Base-by-base conservation (phyloP, 192 early-diverging fungal genomes). In the Coemansia sp. region DNA sequence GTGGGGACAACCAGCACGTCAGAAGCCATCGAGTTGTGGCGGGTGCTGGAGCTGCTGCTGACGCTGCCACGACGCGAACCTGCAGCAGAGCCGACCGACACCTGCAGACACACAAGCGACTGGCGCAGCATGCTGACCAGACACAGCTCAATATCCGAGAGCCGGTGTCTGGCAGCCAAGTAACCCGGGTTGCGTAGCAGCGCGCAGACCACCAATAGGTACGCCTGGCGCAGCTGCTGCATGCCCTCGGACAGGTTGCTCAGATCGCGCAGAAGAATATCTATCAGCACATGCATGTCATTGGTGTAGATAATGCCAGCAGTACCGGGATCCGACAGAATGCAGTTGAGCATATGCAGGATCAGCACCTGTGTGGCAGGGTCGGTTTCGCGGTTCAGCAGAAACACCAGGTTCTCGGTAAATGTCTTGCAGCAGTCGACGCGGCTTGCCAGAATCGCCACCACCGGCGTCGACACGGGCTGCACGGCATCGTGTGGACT, bases 241-340 rank as follows among this genome's bases (percentile, higher is more conserved):
- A 85, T 69, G 42, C 88, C 85, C 10, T 90, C 88, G 6, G 88
- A 85, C 18, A 96, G 73, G 67, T 93, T 83, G 68, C 87, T 83
- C 14, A 93, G 73, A 72, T 96, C 94, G 56, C 96, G 85, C 25
- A 97, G 81, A 1, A 92, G 80, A 3, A 96, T 90, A 71, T 97
- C 96, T 10, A 95, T 83, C 28, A 96, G 83, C 5, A 96, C 92
- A 45, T 84, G 84, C 51, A 96, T 82, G 71, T 97, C 96, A 64
- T 97, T 97, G 14, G 96, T 94, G 69, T 96, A 97, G 69, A 96
- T 89, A 42, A 92, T 89, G n/a, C 86, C 83, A 25, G 68, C 68
- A 2, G 91, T 86, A 32, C 69, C 71, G 3, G 86, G 80, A 0
- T 82, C 83, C 30, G 85, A 87, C 45, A 97, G 86, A 51, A 97